Evolutionary conservation across 257 asterid genomes (phyloP).

Genomic region (Linderniella brevidens): DNA sequence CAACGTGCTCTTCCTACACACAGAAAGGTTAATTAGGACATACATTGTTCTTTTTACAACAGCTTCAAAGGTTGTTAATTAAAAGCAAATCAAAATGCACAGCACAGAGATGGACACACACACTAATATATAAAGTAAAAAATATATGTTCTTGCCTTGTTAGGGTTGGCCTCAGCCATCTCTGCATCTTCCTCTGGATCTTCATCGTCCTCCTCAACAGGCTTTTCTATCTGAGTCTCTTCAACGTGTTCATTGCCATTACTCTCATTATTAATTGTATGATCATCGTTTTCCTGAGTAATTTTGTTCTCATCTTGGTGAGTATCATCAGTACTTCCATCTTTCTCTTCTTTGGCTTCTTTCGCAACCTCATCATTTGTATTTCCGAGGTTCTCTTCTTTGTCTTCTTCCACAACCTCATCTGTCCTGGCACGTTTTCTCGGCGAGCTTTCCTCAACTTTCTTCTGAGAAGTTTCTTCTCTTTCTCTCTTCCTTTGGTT

Average conservation of each 20-base stretch:
- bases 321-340: conserved; percentile 22
- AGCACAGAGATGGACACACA: not conserved
- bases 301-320: conserved; percentile 45
- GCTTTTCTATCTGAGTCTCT: conserved; percentile 37
- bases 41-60: not conserved
- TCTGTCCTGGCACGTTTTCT: conserved; percentile 42
- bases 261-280: not conserved
- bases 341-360: not conserved
- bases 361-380: not conserved
- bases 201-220: conserved; percentile 42
- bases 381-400: conserved; percentile 12
- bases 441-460: conserved; percentile 27
- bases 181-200: conserved; percentile 47
- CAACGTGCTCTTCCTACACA: conserved; percentile 18
- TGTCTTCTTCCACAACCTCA: conserved; percentile 17
- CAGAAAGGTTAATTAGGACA: not conserved
- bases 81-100: no score
- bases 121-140: conserved; percentile 24
- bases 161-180: conserved; percentile 29
- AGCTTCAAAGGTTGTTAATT: no score
- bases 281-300: conserved; percentile 17
- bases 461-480: conserved; percentile 35
- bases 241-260: conserved; percentile 15
- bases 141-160: conserved; percentile 20
- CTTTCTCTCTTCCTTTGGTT: conserved; percentile 62